Percentiles rank a stretch among this genome's conserved stretches.
Conservation (phyloP, 2,329 filamentous ascomycete species). For the Fusarium albosuccineum region DNA sequence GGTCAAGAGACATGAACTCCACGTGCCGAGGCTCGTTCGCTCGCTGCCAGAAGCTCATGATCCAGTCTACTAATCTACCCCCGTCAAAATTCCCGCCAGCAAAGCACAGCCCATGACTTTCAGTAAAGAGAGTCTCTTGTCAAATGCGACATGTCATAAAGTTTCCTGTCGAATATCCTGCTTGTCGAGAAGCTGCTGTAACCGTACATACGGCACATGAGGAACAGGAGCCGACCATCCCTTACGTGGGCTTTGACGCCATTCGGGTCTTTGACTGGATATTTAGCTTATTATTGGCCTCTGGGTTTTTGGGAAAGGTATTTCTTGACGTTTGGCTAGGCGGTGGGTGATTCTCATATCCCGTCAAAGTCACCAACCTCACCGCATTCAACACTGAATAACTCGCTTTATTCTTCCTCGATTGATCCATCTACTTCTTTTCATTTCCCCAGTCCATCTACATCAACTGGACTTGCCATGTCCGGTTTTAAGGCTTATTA, state of each 20-base stretch:
- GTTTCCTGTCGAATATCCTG: not conserved
- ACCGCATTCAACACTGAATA: too few relatives aligned
- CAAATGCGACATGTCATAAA: not conserved
- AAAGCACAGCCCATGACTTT: too few relatives aligned
- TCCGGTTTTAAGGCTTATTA: too few relatives aligned
- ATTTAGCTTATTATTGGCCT: too few relatives aligned
- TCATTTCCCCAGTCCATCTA: not conserved
- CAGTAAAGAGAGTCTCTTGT: not conserved
- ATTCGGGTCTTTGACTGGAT: not conserved
- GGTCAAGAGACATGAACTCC: not conserved
- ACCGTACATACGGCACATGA: conserved; percentile 8
- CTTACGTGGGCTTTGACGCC: too few relatives aligned
- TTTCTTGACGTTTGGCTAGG: not conserved
- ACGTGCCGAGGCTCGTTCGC: conserved; percentile 32
- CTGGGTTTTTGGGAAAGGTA: not conserved
- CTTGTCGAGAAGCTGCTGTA: not conserved
- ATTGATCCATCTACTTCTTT: too few relatives aligned
- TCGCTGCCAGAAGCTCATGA: conserved; percentile 14
- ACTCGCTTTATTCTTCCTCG: too few relatives aligned
- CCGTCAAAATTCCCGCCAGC: not conserved
- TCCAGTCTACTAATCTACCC: not conserved
- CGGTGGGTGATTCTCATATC: too few relatives aligned
- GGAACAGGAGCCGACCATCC: not conserved
- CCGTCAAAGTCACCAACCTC: too few relatives aligned
- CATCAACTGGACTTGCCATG: not conserved